Conservation (phyloP, 1,139 yeast genomes). For the Nadsonia starkeyi-henricii region DNA sequence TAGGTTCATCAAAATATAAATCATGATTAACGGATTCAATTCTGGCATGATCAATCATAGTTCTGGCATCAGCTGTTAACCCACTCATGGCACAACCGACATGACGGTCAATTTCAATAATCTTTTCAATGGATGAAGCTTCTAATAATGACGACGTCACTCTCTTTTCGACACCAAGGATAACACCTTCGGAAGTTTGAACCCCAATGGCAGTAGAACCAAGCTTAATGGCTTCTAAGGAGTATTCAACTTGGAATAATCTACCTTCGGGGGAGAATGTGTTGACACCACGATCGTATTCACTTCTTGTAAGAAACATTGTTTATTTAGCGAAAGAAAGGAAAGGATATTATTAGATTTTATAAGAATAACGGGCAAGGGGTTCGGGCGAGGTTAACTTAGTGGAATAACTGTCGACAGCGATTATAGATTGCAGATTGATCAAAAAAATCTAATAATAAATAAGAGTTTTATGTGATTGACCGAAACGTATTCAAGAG, state of each 20-base stretch:
- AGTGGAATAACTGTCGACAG: too few relatives aligned
- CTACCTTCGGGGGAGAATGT: constrained; percentile 99
- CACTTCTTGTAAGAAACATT: constrained; percentile 97
- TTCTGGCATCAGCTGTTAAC: constrained; percentile 94
- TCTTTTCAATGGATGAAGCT: constrained; percentile 87
- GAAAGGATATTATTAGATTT: too few relatives aligned
- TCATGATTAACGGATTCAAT: constrained; percentile 78
- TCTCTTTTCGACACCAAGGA: constrained; percentile 92
- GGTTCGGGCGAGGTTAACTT: too few relatives aligned
- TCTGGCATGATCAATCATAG: constrained; percentile 97
- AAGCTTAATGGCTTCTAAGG: constrained; percentile 84
- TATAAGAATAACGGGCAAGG: too few relatives aligned
- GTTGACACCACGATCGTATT: constrained; percentile 97
- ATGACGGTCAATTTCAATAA: constrained; percentile 85
- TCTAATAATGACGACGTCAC: constrained; percentile 88
- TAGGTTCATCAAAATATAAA: constrained; percentile 82
- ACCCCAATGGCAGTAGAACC: constrained; percentile 98
- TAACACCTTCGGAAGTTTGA: constrained; percentile 91
- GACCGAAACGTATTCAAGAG: too few relatives aligned
- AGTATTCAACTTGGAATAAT: constrained; percentile 94
- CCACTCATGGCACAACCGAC: constrained; percentile 99
- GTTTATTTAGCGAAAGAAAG: not conserved
- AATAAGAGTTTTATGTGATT: too few relatives aligned
- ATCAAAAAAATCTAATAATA: too few relatives aligned
- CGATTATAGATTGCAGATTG: too few relatives aligned